Conservation (phyloP, 192 early-diverging fungal species). For the Podochytrium sp. region DNA sequence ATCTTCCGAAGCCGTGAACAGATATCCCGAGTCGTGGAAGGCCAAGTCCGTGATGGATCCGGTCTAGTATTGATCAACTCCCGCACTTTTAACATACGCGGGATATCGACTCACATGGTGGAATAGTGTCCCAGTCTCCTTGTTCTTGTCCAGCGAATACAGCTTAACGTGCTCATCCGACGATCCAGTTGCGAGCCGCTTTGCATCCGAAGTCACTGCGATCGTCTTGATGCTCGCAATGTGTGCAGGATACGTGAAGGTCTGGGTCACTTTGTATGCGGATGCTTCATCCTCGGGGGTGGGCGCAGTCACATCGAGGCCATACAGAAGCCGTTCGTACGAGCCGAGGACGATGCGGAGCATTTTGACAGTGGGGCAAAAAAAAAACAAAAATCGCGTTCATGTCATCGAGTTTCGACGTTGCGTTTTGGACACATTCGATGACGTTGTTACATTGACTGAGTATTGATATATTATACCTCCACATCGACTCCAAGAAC, state of each 20-base stretch:
- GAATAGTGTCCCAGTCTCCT: constrained; percentile 88
- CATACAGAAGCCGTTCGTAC: constrained; percentile 97
- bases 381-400: constrained; percentile 11
- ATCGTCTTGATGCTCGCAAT: constrained; percentile 91
- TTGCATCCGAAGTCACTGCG: constrained; percentile 41
- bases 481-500: neutral
- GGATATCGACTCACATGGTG: constrained; percentile 64
- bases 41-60: constrained; percentile 87
- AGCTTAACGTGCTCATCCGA: constrained; percentile 94
- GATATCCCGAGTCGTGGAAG: constrained; percentile 81
- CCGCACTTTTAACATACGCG: too few species aligned
- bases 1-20: constrained; percentile 91
- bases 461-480: too few species aligned
- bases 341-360: constrained; percentile 69
- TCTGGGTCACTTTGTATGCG: constrained; percentile 54
- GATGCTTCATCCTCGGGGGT: constrained; percentile 25
- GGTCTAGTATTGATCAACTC: constrained; percentile 27
- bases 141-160: constrained; percentile 83
- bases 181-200: constrained; percentile 91
- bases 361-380: constrained; percentile 9
- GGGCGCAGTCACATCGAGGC: constrained; percentile 59
- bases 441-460: too few species aligned
- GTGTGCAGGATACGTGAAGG: constrained; percentile 96
- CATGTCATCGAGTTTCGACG: too few species aligned
- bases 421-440: too few species aligned